Conservation (phyloP, 305 asterid species). For the Solanum hybrid region DNA sequence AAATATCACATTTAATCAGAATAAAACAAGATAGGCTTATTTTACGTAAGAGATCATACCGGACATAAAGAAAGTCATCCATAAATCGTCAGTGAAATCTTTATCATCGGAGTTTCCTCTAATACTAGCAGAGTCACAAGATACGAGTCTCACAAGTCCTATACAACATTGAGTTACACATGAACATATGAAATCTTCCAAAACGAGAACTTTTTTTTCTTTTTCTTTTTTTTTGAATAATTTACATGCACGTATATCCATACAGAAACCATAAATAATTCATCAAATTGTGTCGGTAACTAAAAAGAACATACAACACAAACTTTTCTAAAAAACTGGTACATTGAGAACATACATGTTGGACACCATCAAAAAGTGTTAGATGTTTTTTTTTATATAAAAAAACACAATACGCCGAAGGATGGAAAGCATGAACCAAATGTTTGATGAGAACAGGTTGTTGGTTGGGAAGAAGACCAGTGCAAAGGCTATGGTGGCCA, state of each 20-base stretch:
- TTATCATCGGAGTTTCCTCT: background rate
- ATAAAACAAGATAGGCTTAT: background rate
- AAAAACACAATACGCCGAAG: background rate
- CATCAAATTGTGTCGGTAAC: background rate
- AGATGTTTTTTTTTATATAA: background rate
- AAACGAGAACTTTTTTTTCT: background rate
- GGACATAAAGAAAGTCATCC: background rate
- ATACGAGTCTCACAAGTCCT: background rate
- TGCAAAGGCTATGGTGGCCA: background rate
- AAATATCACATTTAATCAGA: background rate
- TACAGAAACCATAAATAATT: background rate
- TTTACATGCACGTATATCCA: background rate
- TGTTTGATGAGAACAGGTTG: background rate
- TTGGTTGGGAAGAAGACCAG: background rate
- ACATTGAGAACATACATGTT: background rate
- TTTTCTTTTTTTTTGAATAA: background rate
- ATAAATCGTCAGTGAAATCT: background rate
- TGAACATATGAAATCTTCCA: background rate
- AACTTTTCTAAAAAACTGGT: background rate
- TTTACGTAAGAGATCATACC: background rate
- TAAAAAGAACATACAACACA: background rate
- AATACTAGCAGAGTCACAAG: background rate
- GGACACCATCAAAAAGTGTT: background rate
- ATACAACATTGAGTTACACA: background rate
- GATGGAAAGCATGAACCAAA: background rate